Conservation (phyloP, 345 rosid genomes). For the Sonneratia caseolaris region DNA sequence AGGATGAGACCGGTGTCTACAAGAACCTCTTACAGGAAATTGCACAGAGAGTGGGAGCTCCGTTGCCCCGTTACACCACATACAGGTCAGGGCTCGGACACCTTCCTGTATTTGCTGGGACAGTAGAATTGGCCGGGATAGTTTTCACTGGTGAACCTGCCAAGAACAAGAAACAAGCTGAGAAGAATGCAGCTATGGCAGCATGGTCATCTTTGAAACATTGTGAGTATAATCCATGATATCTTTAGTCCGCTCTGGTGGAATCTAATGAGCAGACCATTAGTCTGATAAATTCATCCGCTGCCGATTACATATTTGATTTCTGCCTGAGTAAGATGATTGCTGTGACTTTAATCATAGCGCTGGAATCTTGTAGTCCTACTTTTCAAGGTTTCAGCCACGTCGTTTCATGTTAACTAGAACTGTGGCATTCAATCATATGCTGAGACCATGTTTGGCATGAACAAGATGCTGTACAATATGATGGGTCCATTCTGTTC, state of each 20-base stretch:
- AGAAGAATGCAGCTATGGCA: constrained; percentile 98
- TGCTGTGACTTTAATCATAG: neutral
- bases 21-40: constrained; percentile 95
- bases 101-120: constrained; percentile 91
- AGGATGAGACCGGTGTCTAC: constrained; percentile 99
- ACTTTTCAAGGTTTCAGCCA: neutral
- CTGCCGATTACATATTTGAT: too few relatives aligned
- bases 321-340: too few relatives aligned
- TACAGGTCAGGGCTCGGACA: constrained; percentile 95
- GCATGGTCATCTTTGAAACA: constrained; percentile 94
- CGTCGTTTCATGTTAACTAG: neutral
- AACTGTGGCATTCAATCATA: neutral
- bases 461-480: neutral
- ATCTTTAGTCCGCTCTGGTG: neutral
- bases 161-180: constrained; percentile 96
- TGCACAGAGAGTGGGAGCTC: constrained; percentile 92
- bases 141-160: constrained; percentile 86
- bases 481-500: neutral
- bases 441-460: neutral
- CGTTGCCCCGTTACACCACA: constrained; percentile 78
- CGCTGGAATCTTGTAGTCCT: neutral
- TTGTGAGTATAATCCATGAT: constrained; percentile 35
- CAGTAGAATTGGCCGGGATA: constrained; percentile 79
- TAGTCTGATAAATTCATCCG: too few relatives aligned
- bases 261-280: neutral